Percentiles rank a stretch among this genome's conserved stretches.
Conservation (phyloP, 176 grass and related monocot genomes). For the Panicum miliaceum region DNA sequence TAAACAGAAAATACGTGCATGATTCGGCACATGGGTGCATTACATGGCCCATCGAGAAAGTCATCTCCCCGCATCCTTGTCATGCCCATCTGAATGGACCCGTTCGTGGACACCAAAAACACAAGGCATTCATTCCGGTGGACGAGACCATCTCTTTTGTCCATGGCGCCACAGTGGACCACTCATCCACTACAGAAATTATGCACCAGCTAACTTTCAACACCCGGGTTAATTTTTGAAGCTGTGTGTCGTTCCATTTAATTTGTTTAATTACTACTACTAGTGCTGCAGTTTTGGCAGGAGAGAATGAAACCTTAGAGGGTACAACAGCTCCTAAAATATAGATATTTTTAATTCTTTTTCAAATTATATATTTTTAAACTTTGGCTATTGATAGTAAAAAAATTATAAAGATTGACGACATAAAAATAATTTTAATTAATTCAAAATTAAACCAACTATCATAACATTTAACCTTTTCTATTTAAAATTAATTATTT, state of each 20-base stretch:
- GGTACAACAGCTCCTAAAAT: too few relatives aligned
- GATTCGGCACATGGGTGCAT: not conserved
- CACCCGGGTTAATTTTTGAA: not conserved
- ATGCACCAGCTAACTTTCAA: not conserved
- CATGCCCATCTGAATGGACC: constrained; percentile 1
- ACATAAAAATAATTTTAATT: too few relatives aligned
- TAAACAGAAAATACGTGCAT: not conserved
- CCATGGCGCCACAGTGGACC: not conserved
- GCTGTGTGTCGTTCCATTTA: not conserved
- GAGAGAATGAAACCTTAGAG: too few relatives aligned
- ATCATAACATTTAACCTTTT: too few relatives aligned
- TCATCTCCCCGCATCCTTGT: not conserved
- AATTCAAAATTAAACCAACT: too few relatives aligned
- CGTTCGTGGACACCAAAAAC: not conserved
- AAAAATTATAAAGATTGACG: too few relatives aligned
- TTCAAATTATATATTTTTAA: too few relatives aligned
- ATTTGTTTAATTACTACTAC: not conserved
- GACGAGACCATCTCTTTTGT: not conserved
- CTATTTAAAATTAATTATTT: too few relatives aligned
- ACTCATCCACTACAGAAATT: not conserved
- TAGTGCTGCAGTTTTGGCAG: too few relatives aligned
- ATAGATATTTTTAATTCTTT: too few relatives aligned
- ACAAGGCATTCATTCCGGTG: constrained; percentile 3
- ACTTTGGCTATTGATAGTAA: too few relatives aligned
- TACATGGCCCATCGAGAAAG: not conserved